phyloP scores from a whole-genome alignment of 2,329 filamentous ascomycete genomes.

The Verticillium isaacii region DNA sequence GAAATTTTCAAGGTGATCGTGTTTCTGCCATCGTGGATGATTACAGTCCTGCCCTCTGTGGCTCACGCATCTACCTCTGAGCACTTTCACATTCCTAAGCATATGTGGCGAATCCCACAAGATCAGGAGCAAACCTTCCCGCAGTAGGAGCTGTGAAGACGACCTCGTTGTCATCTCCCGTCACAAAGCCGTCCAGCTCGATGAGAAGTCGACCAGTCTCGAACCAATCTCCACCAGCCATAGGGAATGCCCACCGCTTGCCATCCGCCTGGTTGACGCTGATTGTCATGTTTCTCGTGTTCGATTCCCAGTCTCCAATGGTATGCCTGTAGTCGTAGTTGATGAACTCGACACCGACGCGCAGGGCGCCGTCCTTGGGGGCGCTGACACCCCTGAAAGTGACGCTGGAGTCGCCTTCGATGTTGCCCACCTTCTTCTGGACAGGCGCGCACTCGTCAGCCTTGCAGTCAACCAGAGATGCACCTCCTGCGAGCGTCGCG shows the following conservation, averaged over 20 bases:
- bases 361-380: slow-evolving; percentile 25
- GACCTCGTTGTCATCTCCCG: slow-evolving; percentile 30
- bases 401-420: slow-evolving; percentile 27
- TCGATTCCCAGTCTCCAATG: slow-evolving; percentile 38
- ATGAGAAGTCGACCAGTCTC: slow-evolving; percentile 40
- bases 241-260: slow-evolving; percentile 43
- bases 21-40: neutral
- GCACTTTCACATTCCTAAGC: neutral
- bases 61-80: neutral
- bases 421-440: slow-evolving; percentile 35
- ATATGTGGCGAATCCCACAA: slow-evolving; percentile 31
- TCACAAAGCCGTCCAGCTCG: slow-evolving; percentile 38
- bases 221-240: slow-evolving; percentile 46
- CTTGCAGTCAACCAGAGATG: slow-evolving; percentile 28
- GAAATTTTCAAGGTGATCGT: no score
- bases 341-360: slow-evolving; percentile 43
- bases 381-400: slow-evolving; percentile 27
- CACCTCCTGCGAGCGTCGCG: slow-evolving; percentile 30
- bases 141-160: slow-evolving; percentile 24
- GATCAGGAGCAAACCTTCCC: slow-evolving; percentile 30
- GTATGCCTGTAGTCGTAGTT: slow-evolving; percentile 44
- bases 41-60: neutral
- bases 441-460: slow-evolving; percentile 34
- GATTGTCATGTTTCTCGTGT: slow-evolving; percentile 45
- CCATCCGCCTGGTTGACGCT: slow-evolving; percentile 35